phyloP scores from a whole-genome alignment of 2,329 filamentous ascomycete species.

The Aspergillus sp. region DNA sequence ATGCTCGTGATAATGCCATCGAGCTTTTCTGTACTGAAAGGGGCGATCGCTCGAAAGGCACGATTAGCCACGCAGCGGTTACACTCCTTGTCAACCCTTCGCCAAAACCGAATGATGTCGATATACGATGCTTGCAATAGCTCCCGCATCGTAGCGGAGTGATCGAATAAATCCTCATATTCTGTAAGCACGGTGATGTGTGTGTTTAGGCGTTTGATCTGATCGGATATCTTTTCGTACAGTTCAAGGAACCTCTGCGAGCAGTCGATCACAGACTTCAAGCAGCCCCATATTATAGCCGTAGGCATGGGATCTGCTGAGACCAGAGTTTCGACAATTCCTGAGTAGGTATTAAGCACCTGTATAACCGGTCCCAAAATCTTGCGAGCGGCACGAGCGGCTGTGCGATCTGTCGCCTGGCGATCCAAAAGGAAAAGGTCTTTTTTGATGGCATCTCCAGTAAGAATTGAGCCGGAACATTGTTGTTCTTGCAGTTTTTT shows the following conservation, averaged over 20 bases:
- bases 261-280: not conserved
- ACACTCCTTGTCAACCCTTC: not conserved
- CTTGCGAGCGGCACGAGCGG: not conserved
- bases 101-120: not conserved
- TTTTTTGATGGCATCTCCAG: not conserved
- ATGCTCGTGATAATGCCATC: not conserved
- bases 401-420: not conserved
- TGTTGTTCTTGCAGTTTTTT: conserved; percentile 1
- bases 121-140: not conserved
- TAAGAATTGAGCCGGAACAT: not conserved
- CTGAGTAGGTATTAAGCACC: not conserved
- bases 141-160: not conserved
- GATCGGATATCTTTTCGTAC: not conserved
- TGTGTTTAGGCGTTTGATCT: not conserved
- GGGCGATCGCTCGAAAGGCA: not conserved
- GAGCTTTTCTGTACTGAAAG: not conserved
- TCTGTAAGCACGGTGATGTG: not conserved
- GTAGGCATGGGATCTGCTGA: not conserved
- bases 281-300: not conserved
- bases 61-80: conserved; percentile 1
- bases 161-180: conserved; percentile 4
- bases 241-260: not conserved
- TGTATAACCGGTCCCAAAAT: not conserved
- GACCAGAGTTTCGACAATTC: not conserved
- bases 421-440: conserved; percentile 1